Evolutionary conservation across 306 rosid genomes (phyloP), one percentile per base, ranked within the genome.

Genomic region (Dicorynia guianensis): DNA sequence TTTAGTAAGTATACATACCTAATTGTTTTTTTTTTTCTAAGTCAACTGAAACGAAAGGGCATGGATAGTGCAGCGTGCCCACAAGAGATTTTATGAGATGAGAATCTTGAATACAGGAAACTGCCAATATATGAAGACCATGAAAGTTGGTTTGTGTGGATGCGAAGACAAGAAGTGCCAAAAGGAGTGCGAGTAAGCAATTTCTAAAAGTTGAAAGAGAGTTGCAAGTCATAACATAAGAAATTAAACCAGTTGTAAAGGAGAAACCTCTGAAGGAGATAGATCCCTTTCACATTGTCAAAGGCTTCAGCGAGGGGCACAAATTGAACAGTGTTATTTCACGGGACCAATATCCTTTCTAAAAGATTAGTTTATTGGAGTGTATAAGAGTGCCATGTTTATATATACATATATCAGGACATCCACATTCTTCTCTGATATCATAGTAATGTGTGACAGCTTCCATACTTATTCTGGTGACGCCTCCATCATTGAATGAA

Each of bases 101-200:
- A 25, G 40, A 25, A 46, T 46, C 34, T 64, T 11, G 11, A 6
- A 43, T 14, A 18, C 7, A 11, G n/a, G 30, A 25, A 25, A 25
- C 30, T 19, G 6, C 34, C 54, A 43, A 43, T 64, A 9, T 43
- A 11, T 33, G 54, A 64, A 43, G 36, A 18, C 3, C 6, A 20
- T 20, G 17, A 48, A 33, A 56, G 8, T 4, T 12, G 15, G n/a
- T 62, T 56, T 25, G 30, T 25, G n/a, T 19, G n/a, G 38, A 69
- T 40, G 3, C 13, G 7, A n/a, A 66, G 47, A 40, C 38, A 7
- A 18, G 1, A 48, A 33, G 40, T 20, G 61, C 11, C 35, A 58
- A 13, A 71, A 49, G 63, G 50, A 50, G 62, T 30, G 85, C 50
- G 81, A 69, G 83, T 83, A 77, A 19, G 70, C 79, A 18, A 12